These are phyloP conservation scores for Linderniella brevidens DNA, from an alignment of 257 asterid species.

Conservation along the genomic window DNA sequence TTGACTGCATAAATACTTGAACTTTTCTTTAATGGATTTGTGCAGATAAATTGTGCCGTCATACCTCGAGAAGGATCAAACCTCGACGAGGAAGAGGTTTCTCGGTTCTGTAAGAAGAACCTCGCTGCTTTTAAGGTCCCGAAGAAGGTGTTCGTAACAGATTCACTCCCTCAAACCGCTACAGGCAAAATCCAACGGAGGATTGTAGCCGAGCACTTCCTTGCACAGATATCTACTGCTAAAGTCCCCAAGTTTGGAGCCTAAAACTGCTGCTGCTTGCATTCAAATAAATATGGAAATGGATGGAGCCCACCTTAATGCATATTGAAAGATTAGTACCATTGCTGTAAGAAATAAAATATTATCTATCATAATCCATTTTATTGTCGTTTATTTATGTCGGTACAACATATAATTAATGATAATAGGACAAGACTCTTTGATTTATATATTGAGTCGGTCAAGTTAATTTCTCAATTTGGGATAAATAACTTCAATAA, in stretches of 20 bases:
- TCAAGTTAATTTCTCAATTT: too few relatives aligned
- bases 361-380: too few relatives aligned
- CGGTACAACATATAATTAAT: too few relatives aligned
- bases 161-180: constrained; percentile 78
- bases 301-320: too few relatives aligned
- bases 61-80: constrained; percentile 64
- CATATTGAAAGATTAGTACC: too few relatives aligned
- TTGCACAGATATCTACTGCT: constrained; percentile 72
- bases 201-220: constrained; percentile 81
- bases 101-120: constrained; percentile 67
- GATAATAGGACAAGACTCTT: too few relatives aligned
- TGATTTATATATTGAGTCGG: too few relatives aligned
- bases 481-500: too few relatives aligned
- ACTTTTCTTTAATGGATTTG: constrained; percentile 5
- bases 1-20: background rate
- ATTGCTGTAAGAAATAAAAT: too few relatives aligned
- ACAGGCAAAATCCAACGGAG: constrained; percentile 86
- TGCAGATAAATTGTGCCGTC: constrained; percentile 93
- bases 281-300: too few relatives aligned
- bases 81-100: constrained; percentile 56
- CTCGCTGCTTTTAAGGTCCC: constrained; percentile 94
- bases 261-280: too few relatives aligned
- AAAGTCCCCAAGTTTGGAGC: constrained; percentile 13
- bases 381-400: too few relatives aligned
- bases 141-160: constrained; percentile 76